phyloP scores from a whole-genome alignment of 805 yeast species.

The Yamadazyma olivae region DNA sequence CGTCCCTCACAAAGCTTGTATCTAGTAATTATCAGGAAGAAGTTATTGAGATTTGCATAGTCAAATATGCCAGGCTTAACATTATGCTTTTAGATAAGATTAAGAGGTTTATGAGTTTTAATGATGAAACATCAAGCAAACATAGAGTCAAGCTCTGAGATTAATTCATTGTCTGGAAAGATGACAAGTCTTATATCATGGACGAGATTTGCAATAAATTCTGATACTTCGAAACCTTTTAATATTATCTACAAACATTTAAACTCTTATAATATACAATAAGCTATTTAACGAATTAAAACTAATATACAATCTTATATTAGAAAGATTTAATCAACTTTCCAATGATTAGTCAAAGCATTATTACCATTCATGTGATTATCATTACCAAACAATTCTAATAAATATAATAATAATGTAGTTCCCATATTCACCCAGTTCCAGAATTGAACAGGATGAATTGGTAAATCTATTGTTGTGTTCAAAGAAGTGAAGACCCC shows the following conservation, averaged over 20 bases:
- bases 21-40: slow-evolving; percentile 9
- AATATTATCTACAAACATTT: slow-evolving; percentile 2
- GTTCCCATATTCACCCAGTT: slow-evolving; percentile 90
- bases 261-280: slow-evolving; percentile 3
- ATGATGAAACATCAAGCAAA: slow-evolving; percentile 78
- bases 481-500: slow-evolving; percentile 43
- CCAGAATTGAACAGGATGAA: slow-evolving; percentile 94
- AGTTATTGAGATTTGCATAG: slow-evolving; percentile 40
- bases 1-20: slow-evolving; percentile 37
- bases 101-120: slow-evolving; percentile 19
- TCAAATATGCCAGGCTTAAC: slow-evolving; percentile 67
- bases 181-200: slow-evolving; percentile 33
- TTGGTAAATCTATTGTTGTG: slow-evolving; percentile 21
- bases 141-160: slow-evolving; percentile 93
- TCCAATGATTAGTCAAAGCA: slow-evolving; percentile 44
- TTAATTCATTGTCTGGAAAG: slow-evolving; percentile 37
- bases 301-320: slow-evolving; percentile 6
- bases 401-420: slow-evolving; percentile 73
- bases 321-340: slow-evolving; percentile 37
- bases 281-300: no score
- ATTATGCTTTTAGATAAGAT: slow-evolving; percentile 19
- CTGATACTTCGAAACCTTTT: slow-evolving; percentile 24
- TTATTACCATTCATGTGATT: slow-evolving; percentile 24
- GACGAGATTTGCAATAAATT: slow-evolving; percentile 69
- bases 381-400: slow-evolving; percentile 59